A percentile compares a stretch with the other conserved stretches of the same genome.
These are phyloP conservation scores for Stagonosporopsis cucurbitacearum DNA, from an alignment of 2,329 filamentous ascomycete genomes.

Conservation along the genomic window DNA sequence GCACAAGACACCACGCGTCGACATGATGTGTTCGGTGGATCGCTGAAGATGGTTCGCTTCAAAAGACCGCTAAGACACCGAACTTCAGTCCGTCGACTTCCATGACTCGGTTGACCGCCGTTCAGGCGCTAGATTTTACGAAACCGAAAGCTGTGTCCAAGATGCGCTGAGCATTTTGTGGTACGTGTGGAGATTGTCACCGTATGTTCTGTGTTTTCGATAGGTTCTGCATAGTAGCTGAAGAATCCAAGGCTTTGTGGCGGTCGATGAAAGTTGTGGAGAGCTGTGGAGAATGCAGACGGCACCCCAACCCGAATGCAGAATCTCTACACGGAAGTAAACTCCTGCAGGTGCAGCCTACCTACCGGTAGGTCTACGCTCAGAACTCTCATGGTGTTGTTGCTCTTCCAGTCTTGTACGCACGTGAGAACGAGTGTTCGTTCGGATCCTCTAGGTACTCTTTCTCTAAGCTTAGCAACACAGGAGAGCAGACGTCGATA, in stretches of 20 bases:
- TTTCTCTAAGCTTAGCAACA: not conserved
- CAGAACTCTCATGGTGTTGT: not conserved
- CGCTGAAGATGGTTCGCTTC: slow-evolving; percentile 5
- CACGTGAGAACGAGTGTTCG: slow-evolving; percentile 19
- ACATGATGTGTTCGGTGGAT: slow-evolving; percentile 21
- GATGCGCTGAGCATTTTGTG: slow-evolving; percentile 12
- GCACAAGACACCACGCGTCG: slow-evolving; percentile 14
- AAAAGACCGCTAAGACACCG: slow-evolving; percentile 15
- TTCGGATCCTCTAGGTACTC: not conserved
- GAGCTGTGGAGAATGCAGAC: not conserved
- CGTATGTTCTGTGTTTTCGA: slow-evolving; percentile 4
- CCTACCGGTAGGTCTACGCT: slow-evolving; percentile 1
- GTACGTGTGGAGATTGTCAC: slow-evolving; percentile 18
- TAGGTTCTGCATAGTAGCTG: slow-evolving; percentile 8
- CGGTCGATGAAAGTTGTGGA: not conserved
- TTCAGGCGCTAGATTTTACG: slow-evolving; percentile 8
- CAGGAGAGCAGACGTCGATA: not conserved
- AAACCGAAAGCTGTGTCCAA: slow-evolving; percentile 2
- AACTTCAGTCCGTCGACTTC: slow-evolving; percentile 11
- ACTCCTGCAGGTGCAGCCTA: slow-evolving; percentile 10
- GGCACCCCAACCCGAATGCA: not conserved
- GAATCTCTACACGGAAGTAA: not conserved
- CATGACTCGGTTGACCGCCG: slow-evolving; percentile 21
- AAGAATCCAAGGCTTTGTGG: not conserved
- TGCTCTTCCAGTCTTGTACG: not conserved